Evolutionary conservation across 2,329 filamentous ascomycete species (phyloP).

Genomic region (Dactylellina cionopaga): DNA sequence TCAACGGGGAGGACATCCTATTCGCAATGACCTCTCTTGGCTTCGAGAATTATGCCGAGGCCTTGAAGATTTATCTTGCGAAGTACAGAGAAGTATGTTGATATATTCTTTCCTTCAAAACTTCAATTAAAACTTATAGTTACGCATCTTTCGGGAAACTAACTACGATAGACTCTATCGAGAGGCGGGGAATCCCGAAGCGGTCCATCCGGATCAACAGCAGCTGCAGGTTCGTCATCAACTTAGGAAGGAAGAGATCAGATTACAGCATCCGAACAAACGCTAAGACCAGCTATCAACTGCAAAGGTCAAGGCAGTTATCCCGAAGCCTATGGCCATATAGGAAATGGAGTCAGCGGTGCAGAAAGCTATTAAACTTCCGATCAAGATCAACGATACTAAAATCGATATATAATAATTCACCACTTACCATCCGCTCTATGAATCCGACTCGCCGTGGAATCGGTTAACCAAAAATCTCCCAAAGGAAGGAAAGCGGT

Average conservation of each 20-base stretch:
- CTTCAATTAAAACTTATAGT: not conserved
- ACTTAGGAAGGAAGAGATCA: slow-evolving; percentile 43
- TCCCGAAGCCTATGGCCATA: slow-evolving; percentile 49
- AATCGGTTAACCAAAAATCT: slow-evolving; percentile 35
- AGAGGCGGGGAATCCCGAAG: slow-evolving; percentile 51
- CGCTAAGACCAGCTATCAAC: slow-evolving; percentile 49
- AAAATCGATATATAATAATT: slow-evolving; percentile 12
- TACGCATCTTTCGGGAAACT: slow-evolving; percentile 26
- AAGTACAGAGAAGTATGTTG: slow-evolving; percentile 94
- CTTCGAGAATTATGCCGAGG: slow-evolving; percentile 98
- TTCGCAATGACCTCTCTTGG: slow-evolving; percentile 99
- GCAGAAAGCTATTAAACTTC: slow-evolving; percentile 45
- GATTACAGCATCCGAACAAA: slow-evolving; percentile 29
- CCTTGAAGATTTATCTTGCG: slow-evolving; percentile 95
- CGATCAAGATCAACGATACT: slow-evolving; percentile 6
- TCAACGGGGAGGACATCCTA: slow-evolving; percentile 97
- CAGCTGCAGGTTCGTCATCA: slow-evolving; percentile 54
- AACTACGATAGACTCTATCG: slow-evolving; percentile 47
- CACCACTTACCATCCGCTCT: slow-evolving; percentile 3
- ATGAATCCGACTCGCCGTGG: slow-evolving; percentile 27
- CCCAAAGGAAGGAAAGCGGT: not conserved
- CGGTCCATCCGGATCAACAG: slow-evolving; percentile 53
- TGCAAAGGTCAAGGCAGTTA: slow-evolving; percentile 50
- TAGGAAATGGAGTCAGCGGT: slow-evolving; percentile 53
- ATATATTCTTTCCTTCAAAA: not conserved